Evolutionary conservation across 306 rosid genomes (phyloP).

Genomic region (Quercus berberidifolia): DNA sequence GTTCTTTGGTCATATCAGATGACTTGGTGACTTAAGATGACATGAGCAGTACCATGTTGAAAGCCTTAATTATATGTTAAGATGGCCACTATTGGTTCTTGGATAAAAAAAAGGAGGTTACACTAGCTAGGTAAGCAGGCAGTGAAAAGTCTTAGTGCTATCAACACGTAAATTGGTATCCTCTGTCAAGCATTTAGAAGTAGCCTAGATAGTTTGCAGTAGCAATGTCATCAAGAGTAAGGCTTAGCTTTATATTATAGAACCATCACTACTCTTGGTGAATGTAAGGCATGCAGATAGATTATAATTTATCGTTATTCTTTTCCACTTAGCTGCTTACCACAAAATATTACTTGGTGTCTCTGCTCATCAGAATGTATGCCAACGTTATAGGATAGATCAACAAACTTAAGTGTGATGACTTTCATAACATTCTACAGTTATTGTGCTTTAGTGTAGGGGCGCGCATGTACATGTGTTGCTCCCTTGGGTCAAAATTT

Average conservation of each 20-base stretch:
- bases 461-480: background rate
- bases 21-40: background rate
- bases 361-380: background rate
- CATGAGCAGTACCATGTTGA: background rate
- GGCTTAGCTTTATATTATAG: background rate
- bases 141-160: background rate
- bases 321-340: background rate
- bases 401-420: background rate
- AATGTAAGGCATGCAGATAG: background rate
- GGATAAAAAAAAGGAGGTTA: background rate
- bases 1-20: background rate
- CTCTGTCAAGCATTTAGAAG: background rate
- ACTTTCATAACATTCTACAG: background rate
- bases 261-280: background rate
- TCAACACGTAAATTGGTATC: background rate
- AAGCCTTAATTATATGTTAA: background rate
- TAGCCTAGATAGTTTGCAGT: background rate
- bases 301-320: background rate
- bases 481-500: background rate
- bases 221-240: background rate
- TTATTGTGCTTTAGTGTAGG: background rate
- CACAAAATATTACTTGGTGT: background rate
- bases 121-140: background rate
- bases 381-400: background rate
- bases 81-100: background rate